Conservation (phyloP, 805 yeast genomes). For the Metschnikowia matae region DNA sequence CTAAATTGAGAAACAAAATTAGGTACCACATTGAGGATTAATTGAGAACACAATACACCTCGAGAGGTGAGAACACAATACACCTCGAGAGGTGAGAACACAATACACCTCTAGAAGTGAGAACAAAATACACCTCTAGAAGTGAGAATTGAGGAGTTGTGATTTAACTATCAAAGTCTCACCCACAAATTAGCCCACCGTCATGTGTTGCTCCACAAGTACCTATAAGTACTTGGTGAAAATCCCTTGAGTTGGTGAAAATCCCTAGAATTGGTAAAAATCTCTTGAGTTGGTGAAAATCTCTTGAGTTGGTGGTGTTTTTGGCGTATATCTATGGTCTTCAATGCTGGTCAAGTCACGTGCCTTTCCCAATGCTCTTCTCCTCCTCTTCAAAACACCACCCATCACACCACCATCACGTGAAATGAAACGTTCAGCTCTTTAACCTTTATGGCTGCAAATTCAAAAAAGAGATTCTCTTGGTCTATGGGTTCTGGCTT, state of each 20-base stretch:
- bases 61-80: too few species aligned
- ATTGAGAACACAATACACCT: too few species aligned
- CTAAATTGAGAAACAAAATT: too few species aligned
- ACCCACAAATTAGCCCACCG: too few species aligned
- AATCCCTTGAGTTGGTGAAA: slow-evolving; percentile 13
- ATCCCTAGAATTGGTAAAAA: too few species aligned
- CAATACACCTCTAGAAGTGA: too few species aligned
- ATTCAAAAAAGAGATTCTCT: slow-evolving; percentile 74
- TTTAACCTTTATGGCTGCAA: slow-evolving; percentile 85
- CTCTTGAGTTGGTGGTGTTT: slow-evolving; percentile 58
- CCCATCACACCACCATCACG: slow-evolving; percentile 19
- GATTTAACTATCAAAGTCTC: too few species aligned
- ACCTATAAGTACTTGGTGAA: slow-evolving; percentile 17
- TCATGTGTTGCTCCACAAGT: too few species aligned
- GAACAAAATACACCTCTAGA: too few species aligned
- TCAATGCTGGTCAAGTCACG: slow-evolving; percentile 65
- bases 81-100: too few species aligned
- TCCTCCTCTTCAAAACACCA: slow-evolving; percentile 24
- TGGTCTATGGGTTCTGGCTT: slow-evolving; percentile 77
- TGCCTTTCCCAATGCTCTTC: slow-evolving; percentile 72
- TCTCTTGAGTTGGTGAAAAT: slow-evolving; percentile 15
- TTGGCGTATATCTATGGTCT: slow-evolving; percentile 74
- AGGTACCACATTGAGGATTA: too few species aligned
- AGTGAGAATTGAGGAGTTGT: too few species aligned
- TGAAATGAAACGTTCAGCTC: slow-evolving; percentile 52